phyloP scores from a whole-genome alignment of 495 filamentous ascomycete genomes.

The Penicillium dipodomyicola region DNA sequence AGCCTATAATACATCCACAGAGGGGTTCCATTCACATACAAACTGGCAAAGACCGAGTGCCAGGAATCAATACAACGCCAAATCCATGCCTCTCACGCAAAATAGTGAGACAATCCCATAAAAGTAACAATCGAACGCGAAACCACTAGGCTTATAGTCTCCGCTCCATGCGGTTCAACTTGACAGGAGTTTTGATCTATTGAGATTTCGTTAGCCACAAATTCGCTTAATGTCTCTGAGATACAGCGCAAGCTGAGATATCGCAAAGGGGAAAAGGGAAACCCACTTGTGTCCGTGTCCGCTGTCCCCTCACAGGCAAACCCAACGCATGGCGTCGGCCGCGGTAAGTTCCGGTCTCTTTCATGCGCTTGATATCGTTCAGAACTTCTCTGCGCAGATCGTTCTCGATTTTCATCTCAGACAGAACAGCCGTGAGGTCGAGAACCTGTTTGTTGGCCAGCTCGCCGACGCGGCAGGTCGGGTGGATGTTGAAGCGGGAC shows the following conservation, averaged over 20 bases:
- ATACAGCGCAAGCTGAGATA: not conserved
- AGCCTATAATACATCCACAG: constrained; percentile 35
- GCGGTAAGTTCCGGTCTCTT: constrained; percentile 88
- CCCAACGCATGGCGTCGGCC: constrained; percentile 88
- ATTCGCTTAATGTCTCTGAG: not conserved
- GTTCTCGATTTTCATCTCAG: constrained; percentile 91
- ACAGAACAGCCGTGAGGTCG: constrained; percentile 77
- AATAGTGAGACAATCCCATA: constrained; percentile 27
- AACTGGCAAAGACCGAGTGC: constrained; percentile 21
- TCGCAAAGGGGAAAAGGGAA: constrained; percentile 5
- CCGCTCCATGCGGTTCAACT: constrained; percentile 77
- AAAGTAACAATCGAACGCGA: constrained; percentile 10
- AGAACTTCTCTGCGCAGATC: constrained; percentile 71
- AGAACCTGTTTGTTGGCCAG: constrained; percentile 69
- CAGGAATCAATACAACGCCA: constrained; percentile 41
- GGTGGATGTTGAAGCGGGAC: constrained; percentile 83
- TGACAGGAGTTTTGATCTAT: constrained; percentile 71
- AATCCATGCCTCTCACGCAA: constrained; percentile 37
- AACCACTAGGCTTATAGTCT: constrained; percentile 40
- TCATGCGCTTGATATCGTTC: constrained; percentile 82
- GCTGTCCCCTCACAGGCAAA: constrained; percentile 83
- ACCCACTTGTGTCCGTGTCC: constrained; percentile 74
- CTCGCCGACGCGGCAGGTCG: constrained; percentile 68
- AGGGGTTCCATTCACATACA: constrained; percentile 22
- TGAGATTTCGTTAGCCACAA: constrained; percentile 6